phyloP scores from a whole-genome alignment of 2,329 filamentous ascomycete species.

The Neopestalotiopsis clavispora region DNA sequence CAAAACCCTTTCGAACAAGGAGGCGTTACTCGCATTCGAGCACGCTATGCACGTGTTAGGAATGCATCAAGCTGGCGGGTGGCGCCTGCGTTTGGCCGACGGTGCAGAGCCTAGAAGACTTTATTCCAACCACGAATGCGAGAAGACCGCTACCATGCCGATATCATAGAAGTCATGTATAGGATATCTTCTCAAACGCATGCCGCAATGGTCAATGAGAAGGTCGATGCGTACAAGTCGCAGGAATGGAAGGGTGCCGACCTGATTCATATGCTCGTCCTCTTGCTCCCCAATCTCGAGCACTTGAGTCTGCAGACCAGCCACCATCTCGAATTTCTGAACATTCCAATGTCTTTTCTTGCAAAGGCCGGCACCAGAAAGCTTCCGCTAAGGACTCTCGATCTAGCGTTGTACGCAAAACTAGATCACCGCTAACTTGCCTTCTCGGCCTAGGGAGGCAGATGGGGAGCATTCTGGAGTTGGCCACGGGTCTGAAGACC shows the following conservation, averaged over 20 bases:
- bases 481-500: neutral
- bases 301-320: neutral
- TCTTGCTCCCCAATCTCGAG: neutral
- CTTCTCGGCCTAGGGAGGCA: neutral
- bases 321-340: neutral
- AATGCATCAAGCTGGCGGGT: neutral
- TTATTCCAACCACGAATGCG: neutral
- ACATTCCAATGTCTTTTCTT: neutral
- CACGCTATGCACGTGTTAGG: neutral
- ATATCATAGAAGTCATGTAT: neutral
- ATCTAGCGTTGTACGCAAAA: neutral
- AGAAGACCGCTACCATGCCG: neutral
- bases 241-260: neutral
- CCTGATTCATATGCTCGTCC: neutral
- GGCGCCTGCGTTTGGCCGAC: neutral
- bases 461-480: neutral
- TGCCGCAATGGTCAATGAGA: neutral
- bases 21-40: neutral
- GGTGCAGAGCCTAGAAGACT: neutral
- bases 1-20: neutral
- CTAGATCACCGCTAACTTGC: neutral
- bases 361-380: neutral
- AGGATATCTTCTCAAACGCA: neutral
- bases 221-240: neutral
- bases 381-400: neutral